Percentiles rank a stretch among this genome's conserved stretches.
These are phyloP conservation scores for Skeletonema potamos DNA, from an alignment of 108 stramenopile genomes.

Conservation along the genomic window DNA sequence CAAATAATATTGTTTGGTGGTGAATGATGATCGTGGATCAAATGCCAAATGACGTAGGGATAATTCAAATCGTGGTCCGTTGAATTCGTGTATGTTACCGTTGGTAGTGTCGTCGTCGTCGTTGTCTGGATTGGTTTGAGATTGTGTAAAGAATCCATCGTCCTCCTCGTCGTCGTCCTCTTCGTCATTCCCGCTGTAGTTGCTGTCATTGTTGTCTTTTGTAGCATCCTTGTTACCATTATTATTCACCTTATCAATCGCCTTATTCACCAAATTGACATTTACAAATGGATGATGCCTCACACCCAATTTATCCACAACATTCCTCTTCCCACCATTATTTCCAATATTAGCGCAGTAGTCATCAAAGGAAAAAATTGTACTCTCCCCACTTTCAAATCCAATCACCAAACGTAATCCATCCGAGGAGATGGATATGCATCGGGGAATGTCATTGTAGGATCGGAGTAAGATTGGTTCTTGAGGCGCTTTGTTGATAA, in stretches of 20 bases:
- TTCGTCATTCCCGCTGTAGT: neutral
- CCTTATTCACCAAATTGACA: neutral
- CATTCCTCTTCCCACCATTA: neutral
- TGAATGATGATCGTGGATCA: conserved; percentile 25
- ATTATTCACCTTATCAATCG: conserved; percentile 1
- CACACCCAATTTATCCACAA: neutral
- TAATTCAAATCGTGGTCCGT: conserved; percentile 54
- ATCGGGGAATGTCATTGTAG: conserved; percentile 66
- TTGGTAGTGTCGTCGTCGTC: neutral
- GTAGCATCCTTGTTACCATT: conserved; percentile 13
- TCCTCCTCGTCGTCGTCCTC: neutral
- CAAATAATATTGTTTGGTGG: conserved; percentile 29
- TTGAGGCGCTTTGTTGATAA: conserved; percentile 4
- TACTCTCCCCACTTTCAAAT: conserved; percentile 60
- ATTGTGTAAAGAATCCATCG: neutral
- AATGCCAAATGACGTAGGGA: conserved; percentile 66
- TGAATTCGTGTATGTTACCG: conserved; percentile 12
- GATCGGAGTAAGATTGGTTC: neutral
- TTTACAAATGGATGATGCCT: neutral
- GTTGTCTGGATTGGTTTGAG: conserved; percentile 3
- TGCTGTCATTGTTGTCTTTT: no score
- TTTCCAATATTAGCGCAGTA: no score
- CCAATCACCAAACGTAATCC: conserved; percentile 70
- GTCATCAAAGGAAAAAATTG: conserved; percentile 58
- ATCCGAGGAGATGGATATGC: conserved; percentile 60